Base-by-base conservation (phyloP, 306 rosid genomes). In the Herpetospermum pedunculosum region DNA sequence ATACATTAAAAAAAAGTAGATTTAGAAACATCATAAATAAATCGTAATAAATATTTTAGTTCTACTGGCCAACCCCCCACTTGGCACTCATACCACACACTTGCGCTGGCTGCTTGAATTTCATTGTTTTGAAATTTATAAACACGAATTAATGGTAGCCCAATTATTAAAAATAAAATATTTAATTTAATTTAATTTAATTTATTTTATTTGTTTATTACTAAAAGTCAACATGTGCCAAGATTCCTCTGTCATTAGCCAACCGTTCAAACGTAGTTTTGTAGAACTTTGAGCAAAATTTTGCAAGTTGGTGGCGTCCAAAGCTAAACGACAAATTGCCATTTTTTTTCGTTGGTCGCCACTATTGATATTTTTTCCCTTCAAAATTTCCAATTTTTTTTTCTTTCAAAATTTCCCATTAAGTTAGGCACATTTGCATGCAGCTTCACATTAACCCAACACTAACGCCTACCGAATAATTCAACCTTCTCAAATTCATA, bases 191-290 rank as follows among this genome's bases (percentile, higher is more conserved):
- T 52, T 43, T 52, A 47, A 47, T n/a, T 16, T 15, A 50, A 15
- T n/a, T n/a, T n/a, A n/a, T n/a, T n/a, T n/a, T n/a, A n/a, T n/a
- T n/a, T n/a, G n/a, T n/a, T n/a, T n/a, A n/a, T n/a, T 40, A 38
- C 19, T 65, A 65, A 69, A 69, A 69, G 74, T 69, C 74, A 44
- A 69, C 74, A 69, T 16, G 74, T 69, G 74, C 74, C 74, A 28
- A 69, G 26, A 69, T 69, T 69, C 74, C 16, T 15, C 11, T 23
- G 16, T 16, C 74, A 69, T 46, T 26, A 16, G 74, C 26, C 41
- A 69, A 69, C 40, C 73, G 53, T 68, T 41, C 73, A 68, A 69
- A 69, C 55, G 25, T 69, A 69, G 55, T 69, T 69, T 3, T 69
- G 74, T 5, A 8, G 48, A 37, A 63, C 8, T 35, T 19, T n/a